Evolutionary conservation across 345 rosid species (phyloP), one percentile per base, ranked within the genome.

Genomic region (Firmiana major): DNA sequence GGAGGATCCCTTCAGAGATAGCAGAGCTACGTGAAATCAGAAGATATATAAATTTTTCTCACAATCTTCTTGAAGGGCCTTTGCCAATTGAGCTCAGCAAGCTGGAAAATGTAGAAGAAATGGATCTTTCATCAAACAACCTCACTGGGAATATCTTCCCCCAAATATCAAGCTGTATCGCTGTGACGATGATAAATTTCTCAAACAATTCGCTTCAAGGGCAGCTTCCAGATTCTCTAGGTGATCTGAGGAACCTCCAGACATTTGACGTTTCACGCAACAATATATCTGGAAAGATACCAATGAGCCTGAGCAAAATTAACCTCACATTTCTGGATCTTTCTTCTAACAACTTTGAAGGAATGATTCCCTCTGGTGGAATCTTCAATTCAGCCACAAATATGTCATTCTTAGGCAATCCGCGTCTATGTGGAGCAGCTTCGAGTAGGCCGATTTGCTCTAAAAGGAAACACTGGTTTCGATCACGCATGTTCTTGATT

Each of bases 21-120:
- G 70, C 63, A 24, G 84, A 86, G 15, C 58, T 84, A 4, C 80
- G 42, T 1, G 89, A 84, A 71, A 80, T 86, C 62, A 74, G 87
- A 75, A 58, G 84, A 79, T 84, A 62, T 65, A 53, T 89, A 64
- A 87, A 82, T 63, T 81, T 89, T 19, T 87, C 92, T 7, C 82
- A 89, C 46, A 89, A 87, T 57, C 64, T 38, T 36, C 88, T 89
- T 16, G 77, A 83, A 16, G 90, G 92, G 57, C 81, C 81, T 8
- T 83, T 89, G 70, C 91, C 93, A 16, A 77, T 86, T 7, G 89
- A 84, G 75, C 84, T 90, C 58, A 84, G 89, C 81, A 88, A 87
- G 79, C 80, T 90, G 9, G 86, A 83, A 77, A 87, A 87, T 72
- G 84, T 90, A 42, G 83, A 78, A 53, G 91, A 85, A 78, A 85